Evolutionary conservation across 768 basidiomycete species (phyloP).

Genomic region (Tylopilus felleus): DNA sequence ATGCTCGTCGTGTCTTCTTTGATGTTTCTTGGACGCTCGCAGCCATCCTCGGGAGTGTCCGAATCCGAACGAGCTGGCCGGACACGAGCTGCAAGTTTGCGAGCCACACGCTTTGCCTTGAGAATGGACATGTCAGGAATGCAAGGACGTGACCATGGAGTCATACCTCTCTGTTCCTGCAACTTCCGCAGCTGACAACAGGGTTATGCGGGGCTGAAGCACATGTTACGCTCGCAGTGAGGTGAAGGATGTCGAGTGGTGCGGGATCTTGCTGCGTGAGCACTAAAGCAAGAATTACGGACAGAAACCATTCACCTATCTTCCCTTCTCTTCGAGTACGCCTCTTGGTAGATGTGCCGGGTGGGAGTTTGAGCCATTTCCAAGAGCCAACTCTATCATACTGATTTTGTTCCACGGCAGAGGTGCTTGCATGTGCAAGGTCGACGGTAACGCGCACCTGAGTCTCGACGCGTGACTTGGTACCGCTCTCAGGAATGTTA

Average conservation of each 20-base stretch:
- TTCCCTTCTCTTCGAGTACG: slow-evolving; percentile 81
- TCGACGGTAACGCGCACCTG: slow-evolving; percentile 86
- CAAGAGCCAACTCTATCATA: slow-evolving; percentile 86
- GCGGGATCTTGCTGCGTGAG: slow-evolving; percentile 52
- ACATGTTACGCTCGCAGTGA: slow-evolving; percentile 74
- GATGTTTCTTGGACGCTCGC: slow-evolving; percentile 40
- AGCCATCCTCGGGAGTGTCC: slow-evolving; percentile 58
- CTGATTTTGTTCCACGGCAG: slow-evolving; percentile 55
- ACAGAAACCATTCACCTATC: slow-evolving; percentile 51
- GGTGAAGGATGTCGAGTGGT: slow-evolving; percentile 65
- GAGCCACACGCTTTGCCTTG: slow-evolving; percentile 84
- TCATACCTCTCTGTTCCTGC: slow-evolving; percentile 79
- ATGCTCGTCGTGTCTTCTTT: slow-evolving; percentile 77
- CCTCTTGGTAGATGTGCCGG: slow-evolving; percentile 79
- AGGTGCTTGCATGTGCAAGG: slow-evolving; percentile 61
- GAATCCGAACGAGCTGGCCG: slow-evolving; percentile 75
- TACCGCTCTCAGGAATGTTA: slow-evolving; percentile 76
- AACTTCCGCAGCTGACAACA: slow-evolving; percentile 83
- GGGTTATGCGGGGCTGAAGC: slow-evolving; percentile 74
- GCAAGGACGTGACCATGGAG: neutral
- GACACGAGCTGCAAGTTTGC: slow-evolving; percentile 83
- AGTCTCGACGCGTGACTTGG: slow-evolving; percentile 93
- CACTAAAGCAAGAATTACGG: neutral
- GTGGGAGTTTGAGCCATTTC: slow-evolving; percentile 82
- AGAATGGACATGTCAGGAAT: slow-evolving; percentile 13